A percentile compares a stretch with the other conserved stretches of the same genome.
These are phyloP conservation scores for Fraxinus platypoda DNA, from an alignment of 305 asterid species.

Conservation along the genomic window DNA sequence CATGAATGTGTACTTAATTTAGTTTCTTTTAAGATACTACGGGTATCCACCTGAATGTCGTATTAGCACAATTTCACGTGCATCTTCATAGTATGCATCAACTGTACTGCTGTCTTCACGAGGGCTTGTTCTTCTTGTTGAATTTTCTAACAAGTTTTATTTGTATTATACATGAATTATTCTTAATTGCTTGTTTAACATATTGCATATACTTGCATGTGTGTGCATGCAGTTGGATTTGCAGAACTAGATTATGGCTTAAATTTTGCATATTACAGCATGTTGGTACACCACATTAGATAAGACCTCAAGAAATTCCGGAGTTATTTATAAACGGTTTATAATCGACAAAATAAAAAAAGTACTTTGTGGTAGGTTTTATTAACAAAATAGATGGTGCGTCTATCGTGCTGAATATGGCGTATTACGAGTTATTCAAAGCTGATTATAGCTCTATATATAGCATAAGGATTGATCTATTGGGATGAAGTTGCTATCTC, in stretches of 20 bases:
- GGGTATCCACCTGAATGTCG: constrained; percentile 22
- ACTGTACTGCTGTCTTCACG: constrained; percentile 38
- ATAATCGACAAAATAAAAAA: too few species aligned
- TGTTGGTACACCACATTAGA: too few species aligned
- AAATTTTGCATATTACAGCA: too few species aligned
- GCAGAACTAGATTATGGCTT: too few species aligned
- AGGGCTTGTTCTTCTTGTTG: constrained; percentile 4
- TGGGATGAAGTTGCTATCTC: not conserved
- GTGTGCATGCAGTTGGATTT: too few species aligned
- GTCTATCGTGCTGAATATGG: not conserved
- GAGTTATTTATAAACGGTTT: too few species aligned
- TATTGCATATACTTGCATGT: too few species aligned
- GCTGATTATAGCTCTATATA: not conserved
- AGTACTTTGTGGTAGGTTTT: too few species aligned
- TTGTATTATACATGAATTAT: not conserved
- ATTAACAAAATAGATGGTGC: too few species aligned
- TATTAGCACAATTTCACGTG: constrained; percentile 48
- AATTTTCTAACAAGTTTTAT: not conserved
- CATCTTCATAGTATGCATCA: constrained; percentile 21
- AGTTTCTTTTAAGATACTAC: not conserved
- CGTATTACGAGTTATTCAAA: not conserved
- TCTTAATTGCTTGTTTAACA: too few species aligned
- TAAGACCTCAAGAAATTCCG: too few species aligned
- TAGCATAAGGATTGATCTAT: not conserved
- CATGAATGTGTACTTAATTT: not conserved